Conservation (phyloP, 768 basidiomycete species). For the Heimioporus sp. region DNA sequence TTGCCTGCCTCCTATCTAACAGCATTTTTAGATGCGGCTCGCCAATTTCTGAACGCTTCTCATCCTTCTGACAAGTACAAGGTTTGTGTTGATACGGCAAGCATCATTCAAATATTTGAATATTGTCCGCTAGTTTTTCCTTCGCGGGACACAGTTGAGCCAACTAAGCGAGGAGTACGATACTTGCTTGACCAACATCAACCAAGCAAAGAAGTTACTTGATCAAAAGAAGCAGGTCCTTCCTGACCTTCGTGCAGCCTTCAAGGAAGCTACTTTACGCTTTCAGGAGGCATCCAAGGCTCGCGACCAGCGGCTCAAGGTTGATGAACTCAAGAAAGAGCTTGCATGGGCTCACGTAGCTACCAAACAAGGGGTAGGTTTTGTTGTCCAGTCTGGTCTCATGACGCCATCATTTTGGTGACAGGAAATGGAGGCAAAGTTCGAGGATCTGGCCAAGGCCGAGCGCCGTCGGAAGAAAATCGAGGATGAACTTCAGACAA, state of each 20-base stretch:
- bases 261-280: conserved; percentile 55
- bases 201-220: conserved; percentile 62
- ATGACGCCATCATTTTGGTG: neutral
- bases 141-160: conserved; percentile 87
- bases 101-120: conserved; percentile 4
- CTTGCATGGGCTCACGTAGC: conserved; percentile 86
- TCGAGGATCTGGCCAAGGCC: conserved; percentile 40
- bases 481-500: conserved; percentile 36
- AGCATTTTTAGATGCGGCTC: conserved; percentile 30
- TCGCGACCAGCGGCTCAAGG: conserved; percentile 63
- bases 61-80: conserved; percentile 85
- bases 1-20: neutral
- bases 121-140: conserved; percentile 69
- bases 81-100: conserved; percentile 39
- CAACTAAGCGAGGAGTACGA: conserved; percentile 89
- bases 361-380: conserved; percentile 60
- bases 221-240: conserved; percentile 71
- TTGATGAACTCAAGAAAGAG: conserved; percentile 72
- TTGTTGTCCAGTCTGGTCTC: neutral
- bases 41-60: conserved; percentile 83
- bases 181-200: conserved; percentile 68
- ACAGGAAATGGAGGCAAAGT: conserved; percentile 44
- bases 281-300: conserved; percentile 76
- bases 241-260: conserved; percentile 66
- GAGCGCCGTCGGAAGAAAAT: conserved; percentile 40